phyloP scores from a whole-genome alignment of 306 rosid genomes.

The Cucurbita argyrosperma region DNA sequence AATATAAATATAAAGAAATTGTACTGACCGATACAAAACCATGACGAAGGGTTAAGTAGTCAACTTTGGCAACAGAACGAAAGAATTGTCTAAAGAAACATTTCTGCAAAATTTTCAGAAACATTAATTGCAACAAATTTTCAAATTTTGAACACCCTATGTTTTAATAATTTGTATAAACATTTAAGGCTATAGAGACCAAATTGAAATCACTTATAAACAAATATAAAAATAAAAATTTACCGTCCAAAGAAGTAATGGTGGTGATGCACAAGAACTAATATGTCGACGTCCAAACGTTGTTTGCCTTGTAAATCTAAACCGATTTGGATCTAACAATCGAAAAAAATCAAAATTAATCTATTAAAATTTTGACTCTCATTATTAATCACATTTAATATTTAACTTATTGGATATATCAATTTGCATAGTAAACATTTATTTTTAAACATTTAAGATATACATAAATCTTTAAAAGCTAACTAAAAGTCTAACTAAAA shows the following conservation, averaged over 20 bases:
- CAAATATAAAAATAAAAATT: neutral
- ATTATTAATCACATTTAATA: neutral
- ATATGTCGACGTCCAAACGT: slow-evolving; percentile 46
- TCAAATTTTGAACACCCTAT: neutral
- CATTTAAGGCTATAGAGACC: too few species aligned
- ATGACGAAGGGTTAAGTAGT: slow-evolving; percentile 47
- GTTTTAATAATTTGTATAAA: too few species aligned
- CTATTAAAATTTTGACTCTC: neutral
- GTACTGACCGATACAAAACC: slow-evolving; percentile 38
- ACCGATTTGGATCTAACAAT: slow-evolving; percentile 35
- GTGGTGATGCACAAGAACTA: slow-evolving; percentile 15
- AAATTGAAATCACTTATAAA: too few species aligned
- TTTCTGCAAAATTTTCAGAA: slow-evolving; percentile 14
- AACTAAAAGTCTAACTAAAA: neutral
- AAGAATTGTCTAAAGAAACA: slow-evolving; percentile 56
- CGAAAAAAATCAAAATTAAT: neutral
- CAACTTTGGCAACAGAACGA: slow-evolving; percentile 41
- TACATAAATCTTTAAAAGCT: neutral
- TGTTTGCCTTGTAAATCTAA: slow-evolving; percentile 38
- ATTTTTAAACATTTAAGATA: neutral
- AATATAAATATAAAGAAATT: neutral
- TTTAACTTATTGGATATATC: neutral
- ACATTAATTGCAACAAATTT: neutral
- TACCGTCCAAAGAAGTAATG: slow-evolving; percentile 31
- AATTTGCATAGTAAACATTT: neutral